phyloP scores from a whole-genome alignment of 768 basidiomycete genomes.

The Tylopilus plumbeoviolaceoides region DNA sequence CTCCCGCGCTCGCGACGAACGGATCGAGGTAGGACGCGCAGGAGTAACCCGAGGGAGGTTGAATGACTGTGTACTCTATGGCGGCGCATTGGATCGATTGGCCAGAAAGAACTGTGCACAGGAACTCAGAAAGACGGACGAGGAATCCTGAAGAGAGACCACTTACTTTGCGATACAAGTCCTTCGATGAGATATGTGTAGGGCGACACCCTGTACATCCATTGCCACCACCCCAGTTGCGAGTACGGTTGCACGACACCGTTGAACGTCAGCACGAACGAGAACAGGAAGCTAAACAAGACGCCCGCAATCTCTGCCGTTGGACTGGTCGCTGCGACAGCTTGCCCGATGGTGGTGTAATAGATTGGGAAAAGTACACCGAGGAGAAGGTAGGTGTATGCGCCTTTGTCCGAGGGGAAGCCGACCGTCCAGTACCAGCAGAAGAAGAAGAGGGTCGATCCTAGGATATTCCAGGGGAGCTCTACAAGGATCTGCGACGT shows the following conservation, averaged over 20 bases:
- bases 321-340: slow-evolving; percentile 58
- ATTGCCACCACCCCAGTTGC: slow-evolving; percentile 64
- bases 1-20: slow-evolving; percentile 41
- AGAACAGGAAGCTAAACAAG: slow-evolving; percentile 55
- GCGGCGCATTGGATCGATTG: slow-evolving; percentile 51
- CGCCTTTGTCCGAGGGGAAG: slow-evolving; percentile 48
- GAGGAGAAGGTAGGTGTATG: slow-evolving; percentile 55
- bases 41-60: slow-evolving; percentile 41
- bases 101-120: slow-evolving; percentile 41
- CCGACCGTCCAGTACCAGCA: slow-evolving; percentile 74
- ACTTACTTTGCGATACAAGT: slow-evolving; percentile 43
- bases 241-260: slow-evolving; percentile 65
- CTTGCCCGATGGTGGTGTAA: slow-evolving; percentile 58
- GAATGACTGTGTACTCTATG: slow-evolving; percentile 57
- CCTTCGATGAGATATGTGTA: slow-evolving; percentile 56
- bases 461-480: slow-evolving; percentile 58
- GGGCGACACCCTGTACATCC: slow-evolving; percentile 61
- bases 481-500: slow-evolving; percentile 54
- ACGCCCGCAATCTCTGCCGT: slow-evolving; percentile 57
- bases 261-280: slow-evolving; percentile 63
- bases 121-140: too few species aligned
- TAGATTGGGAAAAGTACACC: slow-evolving; percentile 51
- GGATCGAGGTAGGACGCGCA: slow-evolving; percentile 44
- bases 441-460: slow-evolving; percentile 55
- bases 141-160: not conserved